Evolutionary conservation across 2,329 filamentous ascomycete species (phyloP).

Genomic region (Shiraia sp.): DNA sequence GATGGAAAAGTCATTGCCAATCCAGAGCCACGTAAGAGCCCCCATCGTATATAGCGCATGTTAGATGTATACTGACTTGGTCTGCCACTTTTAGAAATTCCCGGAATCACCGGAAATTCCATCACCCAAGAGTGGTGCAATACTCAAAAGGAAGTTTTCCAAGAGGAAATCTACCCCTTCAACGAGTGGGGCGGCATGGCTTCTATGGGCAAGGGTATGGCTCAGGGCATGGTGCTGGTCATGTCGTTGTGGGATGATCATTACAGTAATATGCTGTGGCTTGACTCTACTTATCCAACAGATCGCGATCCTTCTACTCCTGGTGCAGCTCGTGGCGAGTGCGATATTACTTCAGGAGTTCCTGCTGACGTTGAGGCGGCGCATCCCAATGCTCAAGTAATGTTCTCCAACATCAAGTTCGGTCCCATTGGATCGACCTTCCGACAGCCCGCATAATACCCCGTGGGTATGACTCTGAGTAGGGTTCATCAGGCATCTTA

Average conservation of each 20-base stretch:
- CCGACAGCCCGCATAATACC: slow-evolving; percentile 26
- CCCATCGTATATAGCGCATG: too few species aligned
- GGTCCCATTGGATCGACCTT: slow-evolving; percentile 37
- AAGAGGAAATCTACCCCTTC: slow-evolving; percentile 52
- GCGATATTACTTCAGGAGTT: slow-evolving; percentile 25
- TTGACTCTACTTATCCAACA: slow-evolving; percentile 67
- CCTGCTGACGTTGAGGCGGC: slow-evolving; percentile 31
- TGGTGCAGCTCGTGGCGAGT: slow-evolving; percentile 37
- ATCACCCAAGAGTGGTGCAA: slow-evolving; percentile 37
- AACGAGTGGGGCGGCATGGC: slow-evolving; percentile 59
- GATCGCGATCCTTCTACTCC: slow-evolving; percentile 29
- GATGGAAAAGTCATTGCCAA: slow-evolving; percentile 53
- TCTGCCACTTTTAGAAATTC: too few species aligned
- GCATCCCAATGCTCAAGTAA: slow-evolving; percentile 24
- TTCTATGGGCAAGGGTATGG: slow-evolving; percentile 59
- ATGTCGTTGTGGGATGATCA: slow-evolving; percentile 68
- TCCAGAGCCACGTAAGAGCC: slow-evolving; percentile 44
- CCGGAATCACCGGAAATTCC: slow-evolving; percentile 47
- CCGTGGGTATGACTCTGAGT: background rate
- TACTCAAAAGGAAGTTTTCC: slow-evolving; percentile 32
- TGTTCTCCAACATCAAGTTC: slow-evolving; percentile 35
- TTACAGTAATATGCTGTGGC: slow-evolving; percentile 71
- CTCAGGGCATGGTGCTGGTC: slow-evolving; percentile 64
- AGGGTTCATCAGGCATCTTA: background rate
- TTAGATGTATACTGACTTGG: too few species aligned